Percentiles rank a stretch among this genome's conserved stretches.
Evolutionary conservation across 169 alveolate genomes (phyloP).

Genomic region (Plasmodium sp.): DNA sequence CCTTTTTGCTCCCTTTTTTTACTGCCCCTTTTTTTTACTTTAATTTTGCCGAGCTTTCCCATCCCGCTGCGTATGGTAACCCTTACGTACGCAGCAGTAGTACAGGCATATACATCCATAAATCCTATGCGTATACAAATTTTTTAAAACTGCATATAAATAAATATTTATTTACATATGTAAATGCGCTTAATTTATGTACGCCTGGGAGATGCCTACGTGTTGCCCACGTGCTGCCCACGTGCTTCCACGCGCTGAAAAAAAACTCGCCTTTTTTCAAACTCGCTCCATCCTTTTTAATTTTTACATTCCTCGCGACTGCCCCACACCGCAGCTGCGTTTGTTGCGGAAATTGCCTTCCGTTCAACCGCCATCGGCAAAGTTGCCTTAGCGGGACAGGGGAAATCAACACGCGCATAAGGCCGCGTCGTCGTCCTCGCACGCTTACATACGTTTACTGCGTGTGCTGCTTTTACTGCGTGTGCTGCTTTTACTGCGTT

Average conservation of each 20-base stretch:
- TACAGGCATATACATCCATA: not conserved
- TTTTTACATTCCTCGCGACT: not conserved
- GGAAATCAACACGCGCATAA: not conserved
- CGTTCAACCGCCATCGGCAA: not conserved
- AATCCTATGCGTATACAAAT: not conserved
- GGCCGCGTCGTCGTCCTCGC: not conserved
- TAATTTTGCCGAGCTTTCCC: not conserved
- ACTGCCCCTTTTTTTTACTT: not conserved
- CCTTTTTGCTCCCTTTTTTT: not conserved
- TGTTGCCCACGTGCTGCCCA: not conserved
- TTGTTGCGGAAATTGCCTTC: not conserved
- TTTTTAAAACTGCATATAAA: not conserved
- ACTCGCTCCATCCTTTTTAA: not conserved
- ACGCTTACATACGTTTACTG: not conserved
- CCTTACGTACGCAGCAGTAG: not conserved
- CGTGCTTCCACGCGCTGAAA: not conserved
- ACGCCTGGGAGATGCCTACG: not conserved
- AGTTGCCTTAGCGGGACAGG: not conserved
- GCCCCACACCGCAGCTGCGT: not conserved
- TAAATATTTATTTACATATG: not conserved
- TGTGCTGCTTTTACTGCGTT: too few relatives aligned
- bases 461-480: too few relatives aligned
- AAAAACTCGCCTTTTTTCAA: not conserved
- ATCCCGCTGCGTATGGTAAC: not conserved
- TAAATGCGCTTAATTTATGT: not conserved